These are phyloP conservation scores for Breviolum minutum DNA, from an alignment of 73 alveolate genomes.

Conservation along the genomic window DNA sequence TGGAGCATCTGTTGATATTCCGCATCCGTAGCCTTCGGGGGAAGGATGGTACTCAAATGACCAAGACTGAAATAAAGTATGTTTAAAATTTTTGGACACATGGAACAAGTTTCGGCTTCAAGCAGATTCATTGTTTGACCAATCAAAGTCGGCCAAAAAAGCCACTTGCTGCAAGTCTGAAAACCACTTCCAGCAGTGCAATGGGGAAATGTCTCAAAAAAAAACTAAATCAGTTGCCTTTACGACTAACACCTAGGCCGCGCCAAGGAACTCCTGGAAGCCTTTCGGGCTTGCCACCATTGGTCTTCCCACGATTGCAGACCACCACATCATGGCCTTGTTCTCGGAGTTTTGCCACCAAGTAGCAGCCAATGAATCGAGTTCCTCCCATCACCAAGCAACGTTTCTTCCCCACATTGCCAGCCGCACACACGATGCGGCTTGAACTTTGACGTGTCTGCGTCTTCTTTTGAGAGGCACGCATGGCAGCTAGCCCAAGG, in stretches of 20 bases:
- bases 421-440: slow-evolving; percentile 72
- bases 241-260: not conserved
- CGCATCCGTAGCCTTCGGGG: not conserved
- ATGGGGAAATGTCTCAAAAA: not conserved
- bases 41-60: not conserved
- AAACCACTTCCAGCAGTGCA: no score
- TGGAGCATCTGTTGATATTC: slow-evolving; percentile 74
- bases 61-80: no score
- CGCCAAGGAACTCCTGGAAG: slow-evolving; percentile 65
- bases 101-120: not conserved
- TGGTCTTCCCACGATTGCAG: slow-evolving; percentile 90
- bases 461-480: not conserved
- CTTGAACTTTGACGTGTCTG: slow-evolving; percentile 14
- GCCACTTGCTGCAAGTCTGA: no score
- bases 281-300: slow-evolving; percentile 77
- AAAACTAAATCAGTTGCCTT: not conserved
- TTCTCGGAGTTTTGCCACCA: slow-evolving; percentile 67
- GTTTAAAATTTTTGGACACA: not conserved
- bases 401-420: slow-evolving; percentile 36
- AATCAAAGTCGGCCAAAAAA: not conserved
- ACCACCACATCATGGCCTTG: slow-evolving; percentile 79
- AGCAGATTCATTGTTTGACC: not conserved
- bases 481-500: slow-evolving; percentile 25
- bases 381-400: slow-evolving; percentile 92
- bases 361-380: slow-evolving; percentile 89